Conservation (phyloP, 139 green algal species). For the Spirogloea muscicola region DNA sequence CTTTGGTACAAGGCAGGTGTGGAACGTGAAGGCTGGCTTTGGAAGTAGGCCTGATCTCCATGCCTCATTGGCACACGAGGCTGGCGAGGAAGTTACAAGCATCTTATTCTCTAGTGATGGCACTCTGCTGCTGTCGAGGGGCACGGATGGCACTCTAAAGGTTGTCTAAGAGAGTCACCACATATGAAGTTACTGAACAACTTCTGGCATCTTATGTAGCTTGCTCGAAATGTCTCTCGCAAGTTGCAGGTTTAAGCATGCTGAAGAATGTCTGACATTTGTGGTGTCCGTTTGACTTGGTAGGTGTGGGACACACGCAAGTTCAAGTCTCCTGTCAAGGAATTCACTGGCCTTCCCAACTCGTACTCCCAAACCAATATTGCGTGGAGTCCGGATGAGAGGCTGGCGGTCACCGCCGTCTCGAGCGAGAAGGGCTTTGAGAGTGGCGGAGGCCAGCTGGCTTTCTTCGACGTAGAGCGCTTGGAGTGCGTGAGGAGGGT, state of each 20-base stretch:
- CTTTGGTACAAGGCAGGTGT: conserved; percentile 20
- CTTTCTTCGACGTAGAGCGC: conserved; percentile 55
- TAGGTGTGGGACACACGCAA: conserved; percentile 71
- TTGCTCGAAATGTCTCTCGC: not conserved
- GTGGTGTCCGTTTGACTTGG: not conserved
- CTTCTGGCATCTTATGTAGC: not conserved
- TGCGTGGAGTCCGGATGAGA: conserved; percentile 80
- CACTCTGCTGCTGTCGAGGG: conserved; percentile 66
- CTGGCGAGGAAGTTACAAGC: conserved; percentile 66
- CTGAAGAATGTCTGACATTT: not conserved
- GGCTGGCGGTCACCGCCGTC: conserved; percentile 68
- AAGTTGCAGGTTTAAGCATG: not conserved
- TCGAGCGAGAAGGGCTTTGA: conserved; percentile 35
- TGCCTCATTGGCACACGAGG: conserved; percentile 19
- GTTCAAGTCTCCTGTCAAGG: conserved; percentile 67
- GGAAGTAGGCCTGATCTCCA: conserved; percentile 36
- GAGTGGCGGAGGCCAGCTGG: conserved; percentile 37
- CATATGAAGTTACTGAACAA: not conserved
- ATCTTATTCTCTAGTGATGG: conserved; percentile 72
- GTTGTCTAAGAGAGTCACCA: too few species aligned
- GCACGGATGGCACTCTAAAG: conserved; percentile 82
- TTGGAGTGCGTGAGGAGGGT: conserved; percentile 58
- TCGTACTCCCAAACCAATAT: conserved; percentile 48
- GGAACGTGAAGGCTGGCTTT: conserved; percentile 34
- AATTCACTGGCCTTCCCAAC: conserved; percentile 62